Conservation (phyloP, 331 rosid species). For the Quercus tomentella region DNA sequence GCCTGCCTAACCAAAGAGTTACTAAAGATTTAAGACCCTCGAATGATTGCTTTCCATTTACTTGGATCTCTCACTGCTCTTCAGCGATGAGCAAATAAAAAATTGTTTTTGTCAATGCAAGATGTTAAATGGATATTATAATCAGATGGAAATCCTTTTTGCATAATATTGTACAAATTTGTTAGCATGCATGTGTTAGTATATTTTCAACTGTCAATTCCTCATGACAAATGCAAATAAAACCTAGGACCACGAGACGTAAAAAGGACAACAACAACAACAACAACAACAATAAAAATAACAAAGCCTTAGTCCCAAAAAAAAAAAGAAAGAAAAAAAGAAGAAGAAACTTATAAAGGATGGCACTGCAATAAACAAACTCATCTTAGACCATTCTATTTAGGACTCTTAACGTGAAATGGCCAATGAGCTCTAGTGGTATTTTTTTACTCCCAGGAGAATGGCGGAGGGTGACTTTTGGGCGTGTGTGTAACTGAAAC, state of each 20-base stretch:
- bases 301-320: too few relatives aligned
- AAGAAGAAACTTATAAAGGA: slow-evolving; percentile 3
- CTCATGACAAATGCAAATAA: background rate
- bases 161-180: background rate
- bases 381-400: background rate
- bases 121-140: background rate
- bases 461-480: too few relatives aligned
- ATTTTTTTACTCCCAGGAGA: too few relatives aligned
- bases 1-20: background rate
- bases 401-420: slow-evolving; percentile 7
- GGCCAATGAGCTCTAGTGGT: too few relatives aligned
- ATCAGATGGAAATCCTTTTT: background rate
- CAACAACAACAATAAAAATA: too few relatives aligned
- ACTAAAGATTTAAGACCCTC: background rate
- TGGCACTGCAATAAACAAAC: background rate
- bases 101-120: background rate
- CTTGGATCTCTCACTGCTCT: background rate
- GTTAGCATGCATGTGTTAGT: background rate
- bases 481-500: too few relatives aligned
- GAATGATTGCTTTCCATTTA: background rate
- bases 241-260: too few relatives aligned
- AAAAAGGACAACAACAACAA: background rate
- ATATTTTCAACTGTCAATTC: background rate
- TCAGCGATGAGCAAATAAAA: background rate
- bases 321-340: too few relatives aligned